These are phyloP conservation scores for Pseudohyphozyma bogoriensis DNA, from an alignment of 768 basidiomycete genomes.

Conservation along the genomic window DNA sequence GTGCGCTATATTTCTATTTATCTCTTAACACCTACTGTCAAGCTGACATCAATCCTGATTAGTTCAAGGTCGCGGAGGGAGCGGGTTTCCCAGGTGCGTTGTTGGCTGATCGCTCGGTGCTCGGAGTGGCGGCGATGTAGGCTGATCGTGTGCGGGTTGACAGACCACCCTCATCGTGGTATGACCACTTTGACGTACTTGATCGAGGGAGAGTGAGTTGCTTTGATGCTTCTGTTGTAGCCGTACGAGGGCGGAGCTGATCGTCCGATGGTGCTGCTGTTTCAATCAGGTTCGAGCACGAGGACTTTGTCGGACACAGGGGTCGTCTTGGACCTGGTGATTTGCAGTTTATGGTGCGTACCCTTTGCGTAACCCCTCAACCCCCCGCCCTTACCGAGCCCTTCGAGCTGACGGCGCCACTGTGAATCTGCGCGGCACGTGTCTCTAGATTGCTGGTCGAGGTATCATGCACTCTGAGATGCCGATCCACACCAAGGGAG, in stretches of 20 bases:
- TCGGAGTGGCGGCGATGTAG: too few species aligned
- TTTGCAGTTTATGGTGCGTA: conserved; percentile 67
- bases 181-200: conserved; percentile 58
- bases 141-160: too few species aligned
- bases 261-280: too few species aligned
- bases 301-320: conserved; percentile 81
- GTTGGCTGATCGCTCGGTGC: too few species aligned
- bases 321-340: conserved; percentile 58
- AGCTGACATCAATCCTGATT: conserved; percentile 50
- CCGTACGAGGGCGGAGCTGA: too few species aligned
- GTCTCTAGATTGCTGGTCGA: too few species aligned
- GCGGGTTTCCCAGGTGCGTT: conserved; percentile 46
- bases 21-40: background rate
- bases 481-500: conserved; percentile 62
- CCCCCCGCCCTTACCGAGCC: too few species aligned
- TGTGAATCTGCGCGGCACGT: too few species aligned
- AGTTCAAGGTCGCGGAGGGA: conserved; percentile 58
- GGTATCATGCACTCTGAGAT: conserved; percentile 44
- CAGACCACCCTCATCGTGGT: conserved; percentile 89
- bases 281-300: conserved; percentile 78
- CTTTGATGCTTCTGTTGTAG: too few species aligned
- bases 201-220: conserved; percentile 56
- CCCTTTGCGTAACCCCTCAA: background rate
- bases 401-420: too few species aligned
- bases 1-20: conserved; percentile 1